Conservation (phyloP, 2,329 filamentous ascomycete genomes). For the Lecanicillium sp. region DNA sequence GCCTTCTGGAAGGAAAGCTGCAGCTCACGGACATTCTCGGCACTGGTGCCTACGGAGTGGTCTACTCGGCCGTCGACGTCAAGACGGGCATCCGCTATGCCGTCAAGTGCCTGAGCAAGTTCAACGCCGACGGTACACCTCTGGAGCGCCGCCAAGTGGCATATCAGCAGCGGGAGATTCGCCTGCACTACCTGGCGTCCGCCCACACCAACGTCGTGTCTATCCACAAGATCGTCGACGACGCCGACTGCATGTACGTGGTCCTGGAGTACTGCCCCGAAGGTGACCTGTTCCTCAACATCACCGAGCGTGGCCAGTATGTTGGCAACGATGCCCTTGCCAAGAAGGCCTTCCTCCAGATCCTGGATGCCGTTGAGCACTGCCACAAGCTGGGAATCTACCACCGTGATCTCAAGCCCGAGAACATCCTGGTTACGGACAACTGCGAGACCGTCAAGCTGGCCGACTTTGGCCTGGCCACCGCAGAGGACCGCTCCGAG, state of each 20-base stretch:
- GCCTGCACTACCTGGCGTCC: conserved; percentile 82
- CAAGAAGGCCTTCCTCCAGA: conserved; percentile 84
- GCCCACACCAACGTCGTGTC: conserved; percentile 90
- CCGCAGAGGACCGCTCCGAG: conserved; percentile 71
- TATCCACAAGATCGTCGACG: conserved; percentile 87
- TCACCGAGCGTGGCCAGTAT: conserved; percentile 90
- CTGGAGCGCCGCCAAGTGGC: conserved; percentile 79
- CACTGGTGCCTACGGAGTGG: conserved; percentile 91
- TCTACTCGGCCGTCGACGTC: conserved; percentile 83
- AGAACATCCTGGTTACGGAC: conserved; percentile 93
- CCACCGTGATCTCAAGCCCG: conserved; percentile 94
- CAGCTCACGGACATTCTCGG: conserved; percentile 81
- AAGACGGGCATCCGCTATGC: conserved; percentile 78
- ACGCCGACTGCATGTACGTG: conserved; percentile 87
- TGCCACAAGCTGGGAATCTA: conserved; percentile 93
- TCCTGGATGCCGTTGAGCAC: conserved; percentile 91
- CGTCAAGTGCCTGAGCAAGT: conserved; percentile 94
- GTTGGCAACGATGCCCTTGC: conserved; percentile 85
- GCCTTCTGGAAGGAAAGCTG: conserved; percentile 72
- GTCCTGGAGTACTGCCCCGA: conserved; percentile 96
- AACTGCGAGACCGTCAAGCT: conserved; percentile 86
- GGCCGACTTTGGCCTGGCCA: conserved; percentile 95
- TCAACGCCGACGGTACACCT: conserved; percentile 60
- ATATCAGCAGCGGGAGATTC: conserved; percentile 91
- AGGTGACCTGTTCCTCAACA: conserved; percentile 94